Evolutionary conservation across 495 filamentous ascomycete genomes (phyloP), one percentile per base, ranked within the genome.

Genomic region (Bacidia rubella): DNA sequence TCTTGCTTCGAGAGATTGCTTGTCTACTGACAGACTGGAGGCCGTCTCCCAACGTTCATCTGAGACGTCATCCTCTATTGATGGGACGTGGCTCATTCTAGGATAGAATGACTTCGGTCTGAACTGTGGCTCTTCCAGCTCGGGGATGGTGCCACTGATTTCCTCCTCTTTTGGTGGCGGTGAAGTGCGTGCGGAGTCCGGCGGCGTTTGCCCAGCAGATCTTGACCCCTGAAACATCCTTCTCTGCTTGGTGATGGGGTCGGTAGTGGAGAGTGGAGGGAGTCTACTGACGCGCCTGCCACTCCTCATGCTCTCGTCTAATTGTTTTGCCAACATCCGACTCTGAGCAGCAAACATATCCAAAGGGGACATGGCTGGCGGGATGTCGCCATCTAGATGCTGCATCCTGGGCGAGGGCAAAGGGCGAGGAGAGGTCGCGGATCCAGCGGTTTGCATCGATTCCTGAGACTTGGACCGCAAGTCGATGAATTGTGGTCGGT

Each of bases 261-360:
- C 83, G 23, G 84, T 84, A 40, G 90, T 85, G 29, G 84, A 86
- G 52, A 87, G 70, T 4, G 87, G 87, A 2, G 88, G 86, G 41
- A 98, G 66, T 47, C 90, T 76, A 67, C 89, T 94, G 65, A 94
- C 79, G 35, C 90, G 82, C 40, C 77, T 79, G 42, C 82, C 79
- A 60, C 76, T 77, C 47, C 69, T 67, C 48, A 74, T 72, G 52
- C 80, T 85, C 54, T 88, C 81, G 59, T 94, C 81, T 35, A 98
- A 76, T 64, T 93, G 83, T 66, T 79, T 84, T n/a, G 87, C 85
- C 43, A 97, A 76, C 56, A 90, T 64, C 47, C 89, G 82, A 53
- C 88, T 89, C 57, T 95, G 90, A 54, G 86, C 76, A 17, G 87
- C 88, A 56, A 98, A 87, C 38, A 92, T 90, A 73, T 97, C 92